phyloP scores from a whole-genome alignment of 1,139 yeast genomes.

The Yamadazyma membranifaciens region DNA sequence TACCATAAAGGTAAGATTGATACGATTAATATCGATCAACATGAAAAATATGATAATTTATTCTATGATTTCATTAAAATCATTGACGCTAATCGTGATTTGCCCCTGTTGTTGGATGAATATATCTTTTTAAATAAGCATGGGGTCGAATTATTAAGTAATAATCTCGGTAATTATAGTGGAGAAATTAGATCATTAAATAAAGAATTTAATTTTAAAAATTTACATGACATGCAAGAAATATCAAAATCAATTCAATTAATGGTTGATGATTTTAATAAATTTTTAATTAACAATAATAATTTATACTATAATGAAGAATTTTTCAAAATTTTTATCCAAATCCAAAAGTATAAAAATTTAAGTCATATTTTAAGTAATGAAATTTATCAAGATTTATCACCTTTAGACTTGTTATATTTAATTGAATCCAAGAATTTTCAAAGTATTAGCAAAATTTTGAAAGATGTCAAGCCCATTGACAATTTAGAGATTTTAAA shows the following conservation, averaged over 20 bases:
- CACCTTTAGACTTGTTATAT: constrained; percentile 15
- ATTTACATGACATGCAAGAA: constrained; percentile 12
- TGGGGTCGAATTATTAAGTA: constrained; percentile 18
- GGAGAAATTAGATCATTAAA: constrained; percentile 26
- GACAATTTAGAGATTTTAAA: constrained; percentile 3
- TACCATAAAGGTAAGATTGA: constrained; percentile 22
- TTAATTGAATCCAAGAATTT: constrained; percentile 11
- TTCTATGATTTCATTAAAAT: constrained; percentile 19
- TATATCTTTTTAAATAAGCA: constrained; percentile 17
- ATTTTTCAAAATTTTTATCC: constrained; percentile 24
- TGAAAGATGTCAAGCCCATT: background rate
- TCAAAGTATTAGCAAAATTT: constrained; percentile 3
- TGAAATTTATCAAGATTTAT: constrained; percentile 3
- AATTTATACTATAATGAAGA: constrained; percentile 14
- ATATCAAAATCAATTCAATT: constrained; percentile 20
- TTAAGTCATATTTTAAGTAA: constrained; percentile 20
- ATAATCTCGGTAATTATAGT: constrained; percentile 17
- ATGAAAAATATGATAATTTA: constrained; percentile 23
- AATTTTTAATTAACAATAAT: constrained; percentile 14
- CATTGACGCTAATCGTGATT: constrained; percentile 13
- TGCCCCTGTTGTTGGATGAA: constrained; percentile 14
- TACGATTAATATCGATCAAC: constrained; percentile 18
- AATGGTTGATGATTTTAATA: constrained; percentile 22
- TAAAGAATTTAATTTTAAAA: constrained; percentile 22
- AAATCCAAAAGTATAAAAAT: constrained; percentile 25